phyloP scores from a whole-genome alignment of 768 basidiomycete species.

The Psilocybe cubensis region DNA sequence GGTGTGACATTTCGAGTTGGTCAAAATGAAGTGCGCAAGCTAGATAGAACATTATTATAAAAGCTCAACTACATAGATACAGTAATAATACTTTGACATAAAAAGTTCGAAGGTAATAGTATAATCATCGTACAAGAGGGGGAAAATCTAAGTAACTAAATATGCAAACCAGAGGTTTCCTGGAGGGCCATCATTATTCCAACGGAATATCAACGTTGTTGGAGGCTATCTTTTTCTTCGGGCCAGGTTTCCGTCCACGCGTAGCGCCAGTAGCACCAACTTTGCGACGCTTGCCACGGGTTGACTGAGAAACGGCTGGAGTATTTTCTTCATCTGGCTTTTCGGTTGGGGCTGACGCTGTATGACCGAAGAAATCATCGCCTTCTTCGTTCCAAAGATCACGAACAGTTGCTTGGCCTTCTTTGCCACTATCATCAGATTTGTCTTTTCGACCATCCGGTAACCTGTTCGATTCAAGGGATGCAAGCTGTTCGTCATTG shows the following conservation, averaged over 20 bases:
- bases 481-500: conserved; percentile 91
- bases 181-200: conserved; percentile 13
- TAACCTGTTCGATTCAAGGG: conserved; percentile 52
- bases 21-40: not conserved
- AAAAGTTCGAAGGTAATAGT: conserved; percentile 8
- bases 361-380: conserved; percentile 82
- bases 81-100: conserved; percentile 1
- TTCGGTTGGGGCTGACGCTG: conserved; percentile 34
- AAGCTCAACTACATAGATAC: not conserved
- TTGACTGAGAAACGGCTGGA: conserved; percentile 29
- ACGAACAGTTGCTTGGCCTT: conserved; percentile 43
- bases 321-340: conserved; percentile 42
- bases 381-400: conserved; percentile 89
- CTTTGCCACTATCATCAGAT: conserved; percentile 31
- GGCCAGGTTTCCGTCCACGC: conserved; percentile 43
- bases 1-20: not conserved
- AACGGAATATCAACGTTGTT: conserved; percentile 5
- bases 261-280: conserved; percentile 34
- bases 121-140: conserved; percentile 15
- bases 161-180: not conserved
- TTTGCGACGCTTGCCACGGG: conserved; percentile 49
- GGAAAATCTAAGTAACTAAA: conserved; percentile 11
- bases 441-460: conserved; percentile 31
- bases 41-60: conserved; percentile 1
- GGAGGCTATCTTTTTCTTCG: conserved; percentile 36